Conservation (phyloP, 2,329 filamentous ascomycete species). For the Fusarium oxysporum region DNA sequence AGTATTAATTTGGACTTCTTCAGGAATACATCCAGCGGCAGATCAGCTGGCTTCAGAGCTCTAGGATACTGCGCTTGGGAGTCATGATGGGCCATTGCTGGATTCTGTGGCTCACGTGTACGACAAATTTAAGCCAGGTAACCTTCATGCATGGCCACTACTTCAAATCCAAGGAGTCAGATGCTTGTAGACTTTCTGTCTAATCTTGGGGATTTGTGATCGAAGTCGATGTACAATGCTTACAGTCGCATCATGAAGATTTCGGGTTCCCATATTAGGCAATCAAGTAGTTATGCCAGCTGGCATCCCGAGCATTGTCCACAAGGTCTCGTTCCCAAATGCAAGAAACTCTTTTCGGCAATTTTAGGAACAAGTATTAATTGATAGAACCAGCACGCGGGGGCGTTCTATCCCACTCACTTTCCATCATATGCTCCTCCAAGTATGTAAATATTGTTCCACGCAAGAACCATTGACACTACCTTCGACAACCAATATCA, state of each 20-base stretch:
- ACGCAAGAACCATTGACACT: conserved; percentile 2
- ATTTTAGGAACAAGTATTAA: not conserved
- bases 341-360: not conserved
- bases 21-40: not conserved
- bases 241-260: not conserved
- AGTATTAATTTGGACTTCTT: not conserved
- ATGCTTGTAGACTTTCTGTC: conserved; percentile 15
- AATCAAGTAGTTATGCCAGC: not conserved
- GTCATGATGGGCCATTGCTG: not conserved
- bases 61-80: not conserved
- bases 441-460: not conserved
- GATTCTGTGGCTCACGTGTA: conserved; percentile 3
- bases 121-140: not conserved
- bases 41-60: not conserved
- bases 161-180: not conserved
- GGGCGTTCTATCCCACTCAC: not conserved
- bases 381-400: not conserved
- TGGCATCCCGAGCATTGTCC: not conserved
- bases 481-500: not conserved
- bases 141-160: not conserved
- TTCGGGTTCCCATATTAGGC: conserved; percentile 37
- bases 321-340: not conserved
- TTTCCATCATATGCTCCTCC: not conserved
- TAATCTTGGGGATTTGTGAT: not conserved
- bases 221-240: not conserved